phyloP scores from a whole-genome alignment of 2,329 filamentous ascomycete genomes.

The Ceratocystis diversiconidia region DNA sequence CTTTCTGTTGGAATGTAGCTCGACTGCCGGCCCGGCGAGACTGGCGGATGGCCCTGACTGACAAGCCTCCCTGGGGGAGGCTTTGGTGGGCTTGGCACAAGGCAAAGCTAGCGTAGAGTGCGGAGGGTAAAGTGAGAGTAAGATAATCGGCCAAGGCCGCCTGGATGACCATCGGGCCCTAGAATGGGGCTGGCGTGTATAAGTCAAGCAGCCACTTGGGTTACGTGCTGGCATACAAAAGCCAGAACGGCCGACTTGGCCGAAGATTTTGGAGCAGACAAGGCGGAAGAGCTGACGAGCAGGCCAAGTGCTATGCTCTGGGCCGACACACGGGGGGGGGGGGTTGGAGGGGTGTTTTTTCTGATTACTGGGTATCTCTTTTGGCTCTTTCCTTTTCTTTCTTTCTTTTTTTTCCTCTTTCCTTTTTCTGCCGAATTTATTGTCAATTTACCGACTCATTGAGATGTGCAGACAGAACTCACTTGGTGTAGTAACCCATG shows the following conservation, averaged over 20 bases:
- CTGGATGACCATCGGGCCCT: neutral
- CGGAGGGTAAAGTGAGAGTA: neutral
- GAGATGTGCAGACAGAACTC: too few species aligned
- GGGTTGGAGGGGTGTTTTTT: neutral
- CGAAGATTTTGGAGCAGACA: too few species aligned
- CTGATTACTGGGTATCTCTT: neutral
- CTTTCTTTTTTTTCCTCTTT: too few species aligned
- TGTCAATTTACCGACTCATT: too few species aligned
- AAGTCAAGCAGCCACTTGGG: neutral
- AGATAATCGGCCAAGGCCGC: neutral
- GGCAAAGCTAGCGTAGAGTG: neutral
- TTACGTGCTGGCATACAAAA: neutral
- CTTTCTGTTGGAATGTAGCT: neutral
- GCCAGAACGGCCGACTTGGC: neutral
- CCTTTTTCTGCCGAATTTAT: too few species aligned
- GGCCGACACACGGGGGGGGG: too few species aligned
- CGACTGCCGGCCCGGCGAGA: neutral
- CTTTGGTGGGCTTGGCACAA: neutral
- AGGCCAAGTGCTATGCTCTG: too few species aligned
- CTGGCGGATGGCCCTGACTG: neutral
- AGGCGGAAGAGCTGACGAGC: neutral
- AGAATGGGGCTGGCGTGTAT: neutral
- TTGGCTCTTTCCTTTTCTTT: neutral
- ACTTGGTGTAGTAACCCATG: neutral
- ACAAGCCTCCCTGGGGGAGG: neutral